Percentiles rank a stretch among this genome's conserved stretches.
Conservation (phyloP, 2,329 filamentous ascomycete genomes). For the Xylariaceae sp. region DNA sequence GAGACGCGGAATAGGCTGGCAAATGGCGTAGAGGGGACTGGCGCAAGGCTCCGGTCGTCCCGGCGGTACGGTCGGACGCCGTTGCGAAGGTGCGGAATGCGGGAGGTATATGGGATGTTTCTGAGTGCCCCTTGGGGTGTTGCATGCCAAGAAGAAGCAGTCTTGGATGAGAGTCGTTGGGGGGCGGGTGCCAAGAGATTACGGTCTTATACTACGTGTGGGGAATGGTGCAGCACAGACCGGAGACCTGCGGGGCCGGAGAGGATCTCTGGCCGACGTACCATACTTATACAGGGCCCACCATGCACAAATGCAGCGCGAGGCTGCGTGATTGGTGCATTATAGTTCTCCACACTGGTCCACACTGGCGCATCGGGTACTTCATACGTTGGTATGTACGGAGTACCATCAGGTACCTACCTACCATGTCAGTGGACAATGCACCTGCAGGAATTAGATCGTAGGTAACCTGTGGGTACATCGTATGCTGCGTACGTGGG, state of each 20-base stretch:
- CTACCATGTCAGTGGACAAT: no score
- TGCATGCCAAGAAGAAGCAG: conserved; percentile 32
- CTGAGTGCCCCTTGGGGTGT: conserved; percentile 30
- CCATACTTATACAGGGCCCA: not conserved
- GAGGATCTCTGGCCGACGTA: not conserved
- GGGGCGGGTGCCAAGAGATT: conserved; percentile 32
- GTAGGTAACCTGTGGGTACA: no score
- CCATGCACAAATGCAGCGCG: no score
- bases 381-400: no score
- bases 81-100: conserved; percentile 12
- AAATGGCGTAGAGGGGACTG: conserved; percentile 9
- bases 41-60: conserved; percentile 19
- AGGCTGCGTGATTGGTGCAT: no score
- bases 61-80: conserved; percentile 19
- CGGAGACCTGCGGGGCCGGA: not conserved
- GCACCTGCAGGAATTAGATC: no score
- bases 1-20: conserved; percentile 2
- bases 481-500: no score
- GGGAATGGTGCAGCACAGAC: not conserved
- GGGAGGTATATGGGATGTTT: conserved; percentile 20
- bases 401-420: no score
- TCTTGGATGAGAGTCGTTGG: conserved; percentile 28
- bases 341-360: no score
- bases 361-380: no score
- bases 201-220: conserved; percentile 11